Evolutionary conservation across 2,329 filamentous ascomycete genomes (phyloP), one percentile per base, ranked within the genome.

Genomic region (Aureobasidium pullulans): DNA sequence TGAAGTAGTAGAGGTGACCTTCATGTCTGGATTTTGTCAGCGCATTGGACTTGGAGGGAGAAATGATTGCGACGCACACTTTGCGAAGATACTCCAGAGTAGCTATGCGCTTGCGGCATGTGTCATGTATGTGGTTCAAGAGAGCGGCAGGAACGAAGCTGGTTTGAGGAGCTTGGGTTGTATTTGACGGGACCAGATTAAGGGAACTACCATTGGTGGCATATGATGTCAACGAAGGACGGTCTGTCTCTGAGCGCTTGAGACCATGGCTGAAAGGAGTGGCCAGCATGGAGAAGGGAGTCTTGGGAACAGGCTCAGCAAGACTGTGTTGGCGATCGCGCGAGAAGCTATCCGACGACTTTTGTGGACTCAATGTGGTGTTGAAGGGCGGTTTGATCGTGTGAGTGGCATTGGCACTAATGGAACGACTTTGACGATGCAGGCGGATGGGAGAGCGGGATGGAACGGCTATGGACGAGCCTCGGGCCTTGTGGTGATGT

Each of bases 1-100:
- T 96, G 79, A 97, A 96, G 92, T 94, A 97, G 77, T 96, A 97
- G 43, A 96, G 86, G 61, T 90, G 86, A 62, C 93, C 92, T 75
- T 96, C 91, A 70, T 99, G 92, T 31, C 90, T 96, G 70, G 54
- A 6, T n/a, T 57, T 11, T 42, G 49, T 53, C 23, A 50, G 57
- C 61, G 19, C 36, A 32, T 10, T 6, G 11, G 9, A 19, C 16
- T 5, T 15, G 31, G 34, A 4, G 13, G 43, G 34, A 9, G 19
- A 44, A 34, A 13, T 19, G 36, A 47, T 42, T 48, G n/a, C 53
- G 36, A 81, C 89, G 66, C 76, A 96, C 90, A 91, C 88, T 76
- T 95, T 96, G 63, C 92, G 84, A 64, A 99, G 74, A 71, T 99
- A 99, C 67, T 96, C 90, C 43, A 99, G 74, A 0, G 94, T 97